Base-by-base conservation (phyloP, 805 yeast species). In the Torulaspora microellipsoides region DNA sequence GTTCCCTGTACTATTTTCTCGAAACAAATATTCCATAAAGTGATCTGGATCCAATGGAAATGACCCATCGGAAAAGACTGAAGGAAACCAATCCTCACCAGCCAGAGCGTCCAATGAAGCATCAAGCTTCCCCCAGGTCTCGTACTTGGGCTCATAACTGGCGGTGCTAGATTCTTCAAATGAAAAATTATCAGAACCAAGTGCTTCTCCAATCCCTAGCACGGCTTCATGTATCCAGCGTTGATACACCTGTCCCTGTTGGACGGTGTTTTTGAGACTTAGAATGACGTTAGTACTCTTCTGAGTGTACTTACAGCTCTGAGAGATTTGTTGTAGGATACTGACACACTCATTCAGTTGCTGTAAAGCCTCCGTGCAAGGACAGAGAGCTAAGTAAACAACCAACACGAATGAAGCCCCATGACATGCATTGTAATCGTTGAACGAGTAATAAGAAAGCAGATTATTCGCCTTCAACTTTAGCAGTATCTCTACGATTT, bases 141-240 rank as follows among this genome's bases (percentile, higher is more conserved):
- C 46, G 15, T 38, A 15, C 34, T 25, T 27, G 9, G 34, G 43
- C 28, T 32, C 43, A 27, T 14, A 29, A 20, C 14, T 17, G 8
- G 25, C 28, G 28, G 28, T 27, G 25, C 27, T 23, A 14, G 43
- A 8, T 31, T 27, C 25, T 13, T 17, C 37, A 11, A n/a, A 38
- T 12, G 17, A 20, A 10, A 31, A 8, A 28, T 25, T 27, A 9
- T 31, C 46, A 13, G 31, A 17, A 8, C 13, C 34, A 9, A 28
- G 13, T 11, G 30, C 5, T 32, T 43, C 43, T 38, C 43, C 43
- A 15, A 43, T 43, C 25, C 46, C 38, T 11, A 38, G 46, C 9
- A 43, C 43, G 17, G 33, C 46, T 27, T 15, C 39, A 32, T 43
- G 43, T n/a, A 43, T 38, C 46, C 43, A 43, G 33, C 43, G 46